These are phyloP conservation scores for Lactarius quietus DNA, from an alignment of 768 basidiomycete species.

Conservation along the genomic window DNA sequence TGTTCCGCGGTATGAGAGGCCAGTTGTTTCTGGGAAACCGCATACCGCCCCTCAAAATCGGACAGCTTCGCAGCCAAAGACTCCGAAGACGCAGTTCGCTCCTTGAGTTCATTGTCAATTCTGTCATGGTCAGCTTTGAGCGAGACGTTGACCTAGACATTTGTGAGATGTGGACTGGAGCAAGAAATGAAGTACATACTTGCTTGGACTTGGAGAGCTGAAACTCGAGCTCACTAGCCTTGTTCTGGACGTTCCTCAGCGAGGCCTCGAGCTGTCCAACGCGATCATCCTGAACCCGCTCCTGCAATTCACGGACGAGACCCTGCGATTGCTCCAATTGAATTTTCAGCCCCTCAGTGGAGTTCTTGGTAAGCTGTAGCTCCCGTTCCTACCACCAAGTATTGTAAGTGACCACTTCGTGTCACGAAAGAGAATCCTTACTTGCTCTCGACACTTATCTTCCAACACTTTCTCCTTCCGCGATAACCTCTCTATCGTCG, in stretches of 20 bases:
- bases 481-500: conserved; percentile 42
- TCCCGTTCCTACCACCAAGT: conserved; percentile 60
- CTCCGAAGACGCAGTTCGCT: conserved; percentile 41
- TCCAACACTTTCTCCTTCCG: conserved; percentile 52
- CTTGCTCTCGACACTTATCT: conserved; percentile 52
- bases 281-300: conserved; percentile 82
- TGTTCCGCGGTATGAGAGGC: conserved; percentile 44
- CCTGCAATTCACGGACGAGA: conserved; percentile 67
- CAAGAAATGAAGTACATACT: conserved; percentile 38
- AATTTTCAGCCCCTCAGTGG: conserved; percentile 48
- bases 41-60: conserved; percentile 42
- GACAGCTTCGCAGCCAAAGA: conserved; percentile 49
- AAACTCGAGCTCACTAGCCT: conserved; percentile 79
- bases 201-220: conserved; percentile 77
- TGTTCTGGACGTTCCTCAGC: conserved; percentile 74
- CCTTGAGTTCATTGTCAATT: conserved; percentile 46
- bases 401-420: background rate
- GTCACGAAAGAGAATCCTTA: conserved; percentile 22
- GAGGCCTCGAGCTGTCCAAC: conserved; percentile 69
- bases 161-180: conserved; percentile 11
- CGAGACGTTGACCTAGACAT: conserved; percentile 48
- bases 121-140: conserved; percentile 61
- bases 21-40: conserved; percentile 42
- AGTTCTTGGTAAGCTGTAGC: conserved; percentile 57
- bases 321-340: conserved; percentile 54